These are phyloP conservation scores for Stagonosporopsis chrysanthemi DNA, from an alignment of 2,329 filamentous ascomycete species.

Conservation along the genomic window DNA sequence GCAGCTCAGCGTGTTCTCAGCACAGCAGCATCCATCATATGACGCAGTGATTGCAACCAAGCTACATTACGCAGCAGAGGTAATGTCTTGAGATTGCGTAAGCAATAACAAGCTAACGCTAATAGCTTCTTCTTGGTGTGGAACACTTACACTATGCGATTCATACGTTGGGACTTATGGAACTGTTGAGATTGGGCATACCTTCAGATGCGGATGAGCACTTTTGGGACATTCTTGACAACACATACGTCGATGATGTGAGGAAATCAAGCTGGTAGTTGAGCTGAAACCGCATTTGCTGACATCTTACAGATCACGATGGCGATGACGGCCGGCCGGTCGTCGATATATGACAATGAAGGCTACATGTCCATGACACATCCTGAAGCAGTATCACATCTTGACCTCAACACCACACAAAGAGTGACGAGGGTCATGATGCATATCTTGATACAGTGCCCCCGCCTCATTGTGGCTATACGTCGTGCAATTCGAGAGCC, in stretches of 20 bases:
- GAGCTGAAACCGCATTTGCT: not conserved
- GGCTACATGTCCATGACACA: conserved; percentile 7
- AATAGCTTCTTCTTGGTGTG: conserved; percentile 9
- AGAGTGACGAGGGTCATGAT: conserved; percentile 1
- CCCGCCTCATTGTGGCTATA: conserved; percentile 1
- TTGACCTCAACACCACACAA: not conserved
- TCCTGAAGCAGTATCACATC: not conserved
- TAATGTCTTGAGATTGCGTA: not conserved
- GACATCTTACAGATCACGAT: conserved; percentile 2
- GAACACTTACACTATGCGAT: conserved; percentile 7
- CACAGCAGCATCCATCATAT: not conserved
- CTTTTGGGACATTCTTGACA: conserved; percentile 12
- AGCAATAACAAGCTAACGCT: not conserved
- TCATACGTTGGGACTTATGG: conserved; percentile 9
- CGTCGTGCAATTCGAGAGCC: not conserved
- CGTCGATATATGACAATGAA: conserved; percentile 10
- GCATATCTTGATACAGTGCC: conserved; percentile 10
- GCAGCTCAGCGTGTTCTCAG: not conserved
- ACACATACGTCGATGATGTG: conserved; percentile 14
- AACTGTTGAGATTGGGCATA: not conserved
- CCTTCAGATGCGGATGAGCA: not conserved
- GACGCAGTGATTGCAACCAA: conserved; percentile 7
- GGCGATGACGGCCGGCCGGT: conserved; percentile 2
- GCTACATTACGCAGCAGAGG: conserved; percentile 15
- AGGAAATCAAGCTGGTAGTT: not conserved